Evolutionary conservation across 352 stramenopile genomes (phyloP).

Genomic region (Phytophthora capsici): DNA sequence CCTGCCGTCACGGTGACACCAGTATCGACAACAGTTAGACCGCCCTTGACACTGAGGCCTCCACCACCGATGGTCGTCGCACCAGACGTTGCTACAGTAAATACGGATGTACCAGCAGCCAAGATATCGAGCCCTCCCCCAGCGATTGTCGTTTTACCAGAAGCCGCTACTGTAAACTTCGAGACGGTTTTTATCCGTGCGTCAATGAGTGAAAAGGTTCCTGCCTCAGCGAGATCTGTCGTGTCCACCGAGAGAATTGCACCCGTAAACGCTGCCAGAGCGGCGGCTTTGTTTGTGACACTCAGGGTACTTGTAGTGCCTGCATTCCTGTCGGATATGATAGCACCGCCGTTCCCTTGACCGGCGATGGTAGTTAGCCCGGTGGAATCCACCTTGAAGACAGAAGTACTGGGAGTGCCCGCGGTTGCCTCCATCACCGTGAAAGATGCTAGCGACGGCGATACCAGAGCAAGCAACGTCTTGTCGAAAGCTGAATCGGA

Average conservation of each 20-base stretch:
- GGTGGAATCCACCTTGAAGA: background rate
- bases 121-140: background rate
- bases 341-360: conserved; percentile 1
- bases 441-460: no score
- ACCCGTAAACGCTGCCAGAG: background rate
- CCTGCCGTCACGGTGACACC: background rate
- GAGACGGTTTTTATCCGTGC: conserved; percentile 7
- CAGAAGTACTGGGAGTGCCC: background rate
- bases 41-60: background rate
- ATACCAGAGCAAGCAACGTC: background rate
- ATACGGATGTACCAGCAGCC: no score
- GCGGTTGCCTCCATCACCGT: background rate
- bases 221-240: conserved; percentile 6
- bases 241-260: conserved; percentile 14
- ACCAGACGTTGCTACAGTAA: no score
- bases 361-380: conserved; percentile 2
- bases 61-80: no score
- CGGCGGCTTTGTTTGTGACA: conserved; percentile 7
- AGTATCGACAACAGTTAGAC: background rate
- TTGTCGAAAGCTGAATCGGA: background rate
- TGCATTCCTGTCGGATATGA: conserved; percentile 4
- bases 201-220: conserved; percentile 7
- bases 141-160: conserved; percentile 44
- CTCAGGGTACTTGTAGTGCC: conserved; percentile 4
- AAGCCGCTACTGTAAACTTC: conserved; percentile 40